A percentile compares a stretch with the other conserved stretches of the same genome.
phyloP scores from a whole-genome alignment of 2,329 filamentous ascomycete species.

The Fusarium begoniae region DNA sequence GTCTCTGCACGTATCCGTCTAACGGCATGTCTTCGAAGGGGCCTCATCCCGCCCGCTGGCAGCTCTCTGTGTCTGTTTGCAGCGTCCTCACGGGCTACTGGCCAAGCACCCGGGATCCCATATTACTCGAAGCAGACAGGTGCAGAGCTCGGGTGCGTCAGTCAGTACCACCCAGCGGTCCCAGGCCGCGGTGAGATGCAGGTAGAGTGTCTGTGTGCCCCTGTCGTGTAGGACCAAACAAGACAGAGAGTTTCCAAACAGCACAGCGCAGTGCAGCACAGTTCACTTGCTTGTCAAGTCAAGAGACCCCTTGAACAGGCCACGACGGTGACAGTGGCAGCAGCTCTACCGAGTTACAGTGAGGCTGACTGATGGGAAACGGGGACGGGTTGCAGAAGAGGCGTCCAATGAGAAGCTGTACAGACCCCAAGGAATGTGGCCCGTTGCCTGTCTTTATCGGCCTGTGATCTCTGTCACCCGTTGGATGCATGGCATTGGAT shows the following conservation, averaged over 20 bases:
- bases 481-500: constrained; percentile 28
- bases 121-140: constrained; percentile 39
- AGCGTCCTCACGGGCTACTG: constrained; percentile 16
- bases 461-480: constrained; percentile 35
- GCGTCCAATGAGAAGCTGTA: constrained; percentile 35
- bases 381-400: constrained; percentile 29
- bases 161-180: constrained; percentile 37
- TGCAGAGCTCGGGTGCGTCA: constrained; percentile 35
- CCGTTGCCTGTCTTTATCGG: constrained; percentile 21
- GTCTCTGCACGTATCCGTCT: constrained; percentile 32
- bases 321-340: constrained; percentile 17
- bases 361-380: constrained; percentile 40
- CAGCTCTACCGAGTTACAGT: constrained; percentile 21
- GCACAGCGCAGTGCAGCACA: neutral
- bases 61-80: constrained; percentile 20
- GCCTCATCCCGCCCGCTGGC: constrained; percentile 38
- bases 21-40: constrained; percentile 31
- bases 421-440: constrained; percentile 27
- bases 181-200: constrained; percentile 33
- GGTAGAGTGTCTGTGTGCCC: constrained; percentile 16
- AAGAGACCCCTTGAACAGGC: constrained; percentile 33
- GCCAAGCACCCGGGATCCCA: constrained; percentile 21
- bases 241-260: neutral
- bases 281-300: constrained; percentile 16
- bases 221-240: constrained; percentile 1